phyloP scores from a whole-genome alignment of 2,329 filamentous ascomycete genomes.

The Blumeriella jaapii region DNA sequence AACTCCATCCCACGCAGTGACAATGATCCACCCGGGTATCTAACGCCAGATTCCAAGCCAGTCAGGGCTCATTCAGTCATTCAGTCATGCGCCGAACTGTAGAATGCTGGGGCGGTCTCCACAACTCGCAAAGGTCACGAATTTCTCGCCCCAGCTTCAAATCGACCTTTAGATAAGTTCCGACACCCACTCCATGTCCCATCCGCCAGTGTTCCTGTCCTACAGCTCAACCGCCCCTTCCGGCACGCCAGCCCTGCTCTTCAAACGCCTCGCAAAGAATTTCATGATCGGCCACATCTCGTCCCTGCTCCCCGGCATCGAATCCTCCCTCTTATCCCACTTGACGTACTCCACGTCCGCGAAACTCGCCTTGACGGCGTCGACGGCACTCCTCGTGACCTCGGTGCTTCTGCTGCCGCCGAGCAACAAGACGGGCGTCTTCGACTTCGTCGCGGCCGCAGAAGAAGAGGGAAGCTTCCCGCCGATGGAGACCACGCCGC shows the following conservation, averaged over 20 bases:
- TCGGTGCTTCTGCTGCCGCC: conserved; percentile 40
- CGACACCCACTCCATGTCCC: neutral
- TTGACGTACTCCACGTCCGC: conserved; percentile 52
- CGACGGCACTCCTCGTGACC: conserved; percentile 50
- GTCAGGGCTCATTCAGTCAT: too few relatives aligned
- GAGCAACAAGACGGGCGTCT: conserved; percentile 53
- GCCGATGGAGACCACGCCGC: conserved; percentile 53
- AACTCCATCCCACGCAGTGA: too few relatives aligned
- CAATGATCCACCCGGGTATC: too few relatives aligned
- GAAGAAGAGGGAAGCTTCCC: conserved; percentile 41
- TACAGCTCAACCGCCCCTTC: conserved; percentile 39
- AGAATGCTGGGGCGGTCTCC: too few relatives aligned
- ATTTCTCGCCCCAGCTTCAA: neutral
- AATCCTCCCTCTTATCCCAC: conserved; percentile 61
- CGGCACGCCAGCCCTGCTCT: conserved; percentile 40
- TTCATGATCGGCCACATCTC: conserved; percentile 89
- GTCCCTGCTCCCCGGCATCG: conserved; percentile 72
- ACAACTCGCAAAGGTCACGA: too few relatives aligned
- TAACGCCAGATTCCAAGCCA: too few relatives aligned
- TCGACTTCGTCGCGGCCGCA: conserved; percentile 35
- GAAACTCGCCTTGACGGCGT: conserved; percentile 55
- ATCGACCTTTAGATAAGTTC: neutral
- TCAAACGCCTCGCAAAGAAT: conserved; percentile 58
- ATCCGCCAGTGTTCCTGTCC: neutral
- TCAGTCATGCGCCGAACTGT: too few relatives aligned